These are phyloP conservation scores for Metarhizium anisopliae DNA, from an alignment of 2,329 filamentous ascomycete species.

Conservation along the genomic window DNA sequence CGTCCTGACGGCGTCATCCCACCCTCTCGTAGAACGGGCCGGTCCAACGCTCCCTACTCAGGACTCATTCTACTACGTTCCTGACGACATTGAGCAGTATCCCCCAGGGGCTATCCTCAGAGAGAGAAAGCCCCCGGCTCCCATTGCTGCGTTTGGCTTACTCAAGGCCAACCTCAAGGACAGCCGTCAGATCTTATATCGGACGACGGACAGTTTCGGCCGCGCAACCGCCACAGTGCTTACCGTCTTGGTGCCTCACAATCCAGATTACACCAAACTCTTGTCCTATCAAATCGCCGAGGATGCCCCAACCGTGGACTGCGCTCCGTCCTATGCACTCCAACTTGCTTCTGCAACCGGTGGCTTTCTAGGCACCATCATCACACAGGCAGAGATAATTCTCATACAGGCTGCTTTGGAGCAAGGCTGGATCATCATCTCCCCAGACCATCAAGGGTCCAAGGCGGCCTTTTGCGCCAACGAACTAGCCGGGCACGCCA, in stretches of 20 bases:
- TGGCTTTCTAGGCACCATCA: conserved; percentile 23
- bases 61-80: background rate
- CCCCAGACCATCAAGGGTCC: conserved; percentile 38
- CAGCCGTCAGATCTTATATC: conserved; percentile 27
- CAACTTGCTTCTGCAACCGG: conserved; percentile 9
- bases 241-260: conserved; percentile 28
- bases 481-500: conserved; percentile 29
- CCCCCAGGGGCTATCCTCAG: conserved; percentile 14
- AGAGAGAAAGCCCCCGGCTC: conserved; percentile 11
- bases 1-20: no score
- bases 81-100: conserved; percentile 7
- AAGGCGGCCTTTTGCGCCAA: conserved; percentile 33
- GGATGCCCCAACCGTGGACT: conserved; percentile 29
- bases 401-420: conserved; percentile 21
- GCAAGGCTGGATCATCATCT: conserved; percentile 36
- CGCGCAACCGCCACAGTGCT: conserved; percentile 27
- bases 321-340: conserved; percentile 17
- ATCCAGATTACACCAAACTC: conserved; percentile 18
- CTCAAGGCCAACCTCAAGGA: conserved; percentile 8
- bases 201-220: conserved; percentile 26
- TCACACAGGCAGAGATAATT: conserved; percentile 13
- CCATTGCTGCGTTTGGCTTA: conserved; percentile 12
- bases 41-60: background rate
- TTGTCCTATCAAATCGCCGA: conserved; percentile 34
- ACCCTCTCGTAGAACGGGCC: background rate